These are phyloP conservation scores for Colletotrichum endophyticum DNA, from an alignment of 2,329 filamentous ascomycete genomes.

Conservation along the genomic window DNA sequence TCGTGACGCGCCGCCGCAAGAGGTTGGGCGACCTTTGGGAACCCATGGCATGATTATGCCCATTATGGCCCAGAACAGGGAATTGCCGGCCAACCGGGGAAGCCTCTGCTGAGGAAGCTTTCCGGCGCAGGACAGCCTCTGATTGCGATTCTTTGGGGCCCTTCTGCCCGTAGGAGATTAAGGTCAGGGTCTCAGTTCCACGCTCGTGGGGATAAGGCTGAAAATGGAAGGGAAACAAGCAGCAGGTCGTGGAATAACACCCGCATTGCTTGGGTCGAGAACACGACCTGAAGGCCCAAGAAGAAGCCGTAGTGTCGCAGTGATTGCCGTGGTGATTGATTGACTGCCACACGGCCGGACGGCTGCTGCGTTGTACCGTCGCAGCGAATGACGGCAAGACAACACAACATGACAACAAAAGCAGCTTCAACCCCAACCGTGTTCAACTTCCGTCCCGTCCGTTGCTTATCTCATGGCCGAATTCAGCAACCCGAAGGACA, in stretches of 20 bases:
- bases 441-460: neutral
- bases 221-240: neutral
- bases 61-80: slow-evolving; percentile 8
- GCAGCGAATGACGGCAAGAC: slow-evolving; percentile 14
- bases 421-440: neutral
- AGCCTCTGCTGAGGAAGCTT: slow-evolving; percentile 5
- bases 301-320: neutral
- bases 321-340: slow-evolving; percentile 10
- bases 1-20: slow-evolving; percentile 18
- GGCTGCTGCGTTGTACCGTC: neutral
- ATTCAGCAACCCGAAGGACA: neutral
- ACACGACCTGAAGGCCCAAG: neutral
- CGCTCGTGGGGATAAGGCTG: neutral
- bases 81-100: slow-evolving; percentile 2
- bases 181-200: neutral
- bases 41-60: slow-evolving; percentile 17
- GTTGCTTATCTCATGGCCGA: neutral
- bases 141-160: neutral
- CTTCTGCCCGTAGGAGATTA: neutral
- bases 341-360: neutral
- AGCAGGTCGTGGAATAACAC: neutral
- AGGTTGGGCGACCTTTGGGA: slow-evolving; percentile 20
- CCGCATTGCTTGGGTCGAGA: neutral
- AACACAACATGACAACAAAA: slow-evolving; percentile 13
- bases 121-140: slow-evolving; percentile 3